Evolutionary conservation across 2,329 filamentous ascomycete genomes (phyloP), one percentile per base, ranked within the genome.

Genomic region (Neonectria ditissima): DNA sequence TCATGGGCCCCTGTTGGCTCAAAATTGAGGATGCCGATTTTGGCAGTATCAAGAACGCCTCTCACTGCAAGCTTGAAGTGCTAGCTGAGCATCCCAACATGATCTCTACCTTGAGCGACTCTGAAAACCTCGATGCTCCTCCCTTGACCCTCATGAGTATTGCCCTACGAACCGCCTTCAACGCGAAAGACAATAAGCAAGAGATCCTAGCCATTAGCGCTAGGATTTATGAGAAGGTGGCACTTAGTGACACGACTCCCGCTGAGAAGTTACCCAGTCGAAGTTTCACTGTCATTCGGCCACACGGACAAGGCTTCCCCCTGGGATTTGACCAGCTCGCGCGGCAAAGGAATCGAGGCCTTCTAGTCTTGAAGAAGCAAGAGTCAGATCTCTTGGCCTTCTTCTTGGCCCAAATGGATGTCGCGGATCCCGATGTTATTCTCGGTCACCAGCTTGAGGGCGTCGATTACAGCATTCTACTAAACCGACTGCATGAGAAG

Each of bases 1-100:
- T 99, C 72, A 99, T 97, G 95, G 96, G 96, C 1, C 96, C 96
- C 30, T 98, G 96, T 78, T 99, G 96, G 96, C 86, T 99, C 48
- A 94, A 91, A 75, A 96, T 99, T 59, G 87, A 94, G 69, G 91
- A 92, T 69, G 92, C 92, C 30, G 90, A 97, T 77, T 97, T 97
- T 76, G 86, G 87, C 18, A 84, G 91, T 6, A 85, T 98, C 69
- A 95, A 93, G 78, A 97, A 97, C 72, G 92, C 94, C 11, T 99
- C 96, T 1, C 96, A 97, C 87, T 97, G 96, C 84, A 98, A 97
- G 79, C 88, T 99, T 11, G 96, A 99, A 79, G 89, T 97, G 52
- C 87, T 92, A 71, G 91, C 94, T 50, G 86, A 87, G 37, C 91
- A 94, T 66, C 95, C 96, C 2, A 89, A 91, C 72, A 87, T 88